phyloP scores from a whole-genome alignment of 2,329 filamentous ascomycete species.

The Colletotrichum filicis region DNA sequence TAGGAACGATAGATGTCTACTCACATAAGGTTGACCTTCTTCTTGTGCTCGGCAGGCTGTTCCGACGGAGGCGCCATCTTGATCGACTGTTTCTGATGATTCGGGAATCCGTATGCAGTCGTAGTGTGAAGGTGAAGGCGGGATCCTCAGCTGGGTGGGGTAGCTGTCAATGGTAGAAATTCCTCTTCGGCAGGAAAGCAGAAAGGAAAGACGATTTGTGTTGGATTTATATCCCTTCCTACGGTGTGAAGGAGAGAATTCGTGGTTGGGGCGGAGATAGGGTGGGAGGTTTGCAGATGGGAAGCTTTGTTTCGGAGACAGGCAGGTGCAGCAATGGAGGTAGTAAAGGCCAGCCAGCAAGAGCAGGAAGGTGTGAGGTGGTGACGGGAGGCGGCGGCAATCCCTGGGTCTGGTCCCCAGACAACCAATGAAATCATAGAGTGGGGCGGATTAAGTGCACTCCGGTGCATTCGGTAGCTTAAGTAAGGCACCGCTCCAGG shows the following conservation, averaged over 20 bases:
- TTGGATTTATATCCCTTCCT: constrained; percentile 19
- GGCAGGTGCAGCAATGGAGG: constrained; percentile 14
- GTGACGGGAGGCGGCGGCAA: constrained; percentile 32
- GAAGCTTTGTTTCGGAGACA: constrained; percentile 28
- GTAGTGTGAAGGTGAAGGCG: constrained; percentile 16
- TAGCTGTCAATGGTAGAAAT: constrained; percentile 17
- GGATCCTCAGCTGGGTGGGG: constrained; percentile 31
- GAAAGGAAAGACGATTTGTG: constrained; percentile 7
- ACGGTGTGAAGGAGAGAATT: constrained; percentile 10
- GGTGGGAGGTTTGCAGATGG: constrained; percentile 24
- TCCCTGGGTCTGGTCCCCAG: constrained; percentile 26
- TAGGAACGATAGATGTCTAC: constrained; percentile 45
- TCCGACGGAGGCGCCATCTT: constrained; percentile 78
- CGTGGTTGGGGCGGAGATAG: constrained; percentile 32
- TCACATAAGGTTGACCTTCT: constrained; percentile 86
- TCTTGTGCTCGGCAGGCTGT: constrained; percentile 67
- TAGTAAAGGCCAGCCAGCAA: constrained; percentile 28
- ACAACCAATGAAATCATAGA: constrained; percentile 38
- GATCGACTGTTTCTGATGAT: constrained; percentile 42
- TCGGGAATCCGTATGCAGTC: constrained; percentile 20
- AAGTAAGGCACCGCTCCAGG: constrained; percentile 27
- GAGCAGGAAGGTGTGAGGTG: background rate
- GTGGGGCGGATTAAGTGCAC: constrained; percentile 36
- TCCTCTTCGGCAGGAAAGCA: constrained; percentile 3
- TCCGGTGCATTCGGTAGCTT: constrained; percentile 31